Conservation (phyloP, 257 asterid species). For the Petunia secreta region DNA sequence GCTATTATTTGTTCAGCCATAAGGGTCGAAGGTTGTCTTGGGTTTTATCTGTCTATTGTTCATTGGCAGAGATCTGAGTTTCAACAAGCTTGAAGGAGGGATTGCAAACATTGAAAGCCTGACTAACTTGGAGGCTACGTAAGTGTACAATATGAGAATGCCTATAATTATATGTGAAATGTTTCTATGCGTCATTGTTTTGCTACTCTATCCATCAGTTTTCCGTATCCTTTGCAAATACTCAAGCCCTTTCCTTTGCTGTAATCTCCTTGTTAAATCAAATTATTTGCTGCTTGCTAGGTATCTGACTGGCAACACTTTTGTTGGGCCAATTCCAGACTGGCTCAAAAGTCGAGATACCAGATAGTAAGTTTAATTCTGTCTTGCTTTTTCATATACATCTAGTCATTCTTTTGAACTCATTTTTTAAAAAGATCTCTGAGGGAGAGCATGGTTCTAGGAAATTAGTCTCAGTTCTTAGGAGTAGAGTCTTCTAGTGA, state of each 20-base stretch:
- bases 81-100: constrained; percentile 58
- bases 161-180: background rate
- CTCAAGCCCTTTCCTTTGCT: background rate
- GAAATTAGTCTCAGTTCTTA: too few species aligned
- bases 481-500: too few species aligned
- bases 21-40: background rate
- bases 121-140: constrained; percentile 38
- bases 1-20: constrained; percentile 5
- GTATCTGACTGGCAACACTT: constrained; percentile 55
- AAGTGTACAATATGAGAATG: constrained; percentile 21
- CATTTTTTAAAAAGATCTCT: background rate
- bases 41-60: constrained; percentile 15
- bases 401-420: background rate
- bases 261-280: constrained; percentile 4
- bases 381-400: background rate
- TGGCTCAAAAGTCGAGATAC: constrained; percentile 39
- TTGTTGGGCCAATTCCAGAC: constrained; percentile 48
- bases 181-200: constrained; percentile 3
- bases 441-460: background rate
- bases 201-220: background rate
- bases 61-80: constrained; percentile 61
- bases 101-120: constrained; percentile 43
- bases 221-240: constrained; percentile 14
- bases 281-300: constrained; percentile 32
- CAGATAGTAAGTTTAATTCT: constrained; percentile 39